Conservation (phyloP, 495 filamentous ascomycete species). For the Sordaria brevicollis region DNA sequence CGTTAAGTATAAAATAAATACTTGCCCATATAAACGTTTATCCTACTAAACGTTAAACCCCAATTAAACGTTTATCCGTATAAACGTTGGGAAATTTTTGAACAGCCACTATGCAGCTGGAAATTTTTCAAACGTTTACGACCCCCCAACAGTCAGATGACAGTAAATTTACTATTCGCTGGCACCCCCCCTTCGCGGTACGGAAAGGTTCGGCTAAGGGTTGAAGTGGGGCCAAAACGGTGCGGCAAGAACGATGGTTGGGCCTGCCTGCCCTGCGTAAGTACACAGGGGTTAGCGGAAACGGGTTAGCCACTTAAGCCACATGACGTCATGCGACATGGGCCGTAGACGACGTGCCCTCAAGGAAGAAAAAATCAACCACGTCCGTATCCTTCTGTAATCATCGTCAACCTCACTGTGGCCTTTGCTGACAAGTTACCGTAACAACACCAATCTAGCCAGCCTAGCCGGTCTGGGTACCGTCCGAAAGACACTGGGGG, state of each 20-base stretch:
- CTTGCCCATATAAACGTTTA: too few relatives aligned
- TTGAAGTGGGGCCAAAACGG: background rate
- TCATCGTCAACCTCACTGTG: background rate
- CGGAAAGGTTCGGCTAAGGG: background rate
- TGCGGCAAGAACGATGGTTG: background rate
- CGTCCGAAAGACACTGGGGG: background rate
- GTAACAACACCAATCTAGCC: background rate
- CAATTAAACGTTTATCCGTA: too few relatives aligned
- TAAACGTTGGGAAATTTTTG: too few relatives aligned
- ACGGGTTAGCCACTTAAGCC: constrained; percentile 2
- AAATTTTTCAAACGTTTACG: too few relatives aligned
- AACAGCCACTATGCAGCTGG: too few relatives aligned
- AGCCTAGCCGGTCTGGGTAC: background rate
- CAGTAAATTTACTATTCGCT: too few relatives aligned
- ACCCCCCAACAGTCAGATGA: too few relatives aligned
- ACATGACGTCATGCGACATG: constrained; percentile 4
- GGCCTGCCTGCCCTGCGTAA: background rate
- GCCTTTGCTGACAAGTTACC: background rate
- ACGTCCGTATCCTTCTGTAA: background rate
- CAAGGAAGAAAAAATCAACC: background rate
- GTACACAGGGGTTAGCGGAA: constrained; percentile 2
- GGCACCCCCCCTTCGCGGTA: background rate
- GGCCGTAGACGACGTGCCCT: background rate
- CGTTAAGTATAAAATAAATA: too few relatives aligned
- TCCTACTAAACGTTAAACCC: too few relatives aligned